phyloP scores from a whole-genome alignment of 805 yeast species.

The Candida pini region DNA sequence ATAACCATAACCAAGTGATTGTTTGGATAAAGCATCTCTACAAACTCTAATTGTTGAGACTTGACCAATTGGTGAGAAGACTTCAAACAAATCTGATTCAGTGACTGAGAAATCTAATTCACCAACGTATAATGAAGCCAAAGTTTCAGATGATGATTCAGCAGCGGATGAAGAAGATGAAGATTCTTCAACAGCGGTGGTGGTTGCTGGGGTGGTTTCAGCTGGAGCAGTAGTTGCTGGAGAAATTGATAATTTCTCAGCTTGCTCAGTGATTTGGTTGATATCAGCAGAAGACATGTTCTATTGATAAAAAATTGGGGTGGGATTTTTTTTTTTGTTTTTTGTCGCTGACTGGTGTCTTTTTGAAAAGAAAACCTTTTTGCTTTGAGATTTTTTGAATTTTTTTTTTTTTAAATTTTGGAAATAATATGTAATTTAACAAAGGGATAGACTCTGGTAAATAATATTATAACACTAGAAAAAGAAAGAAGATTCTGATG shows the following conservation, averaged over 20 bases:
- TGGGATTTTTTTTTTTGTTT: conserved; percentile 14
- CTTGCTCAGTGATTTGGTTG: conserved; percentile 29
- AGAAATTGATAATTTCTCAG: conserved; percentile 30
- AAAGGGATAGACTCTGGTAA: too few relatives aligned
- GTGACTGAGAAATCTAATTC: conserved; percentile 90
- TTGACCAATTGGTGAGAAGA: conserved; percentile 91
- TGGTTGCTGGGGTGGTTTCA: conserved; percentile 27
- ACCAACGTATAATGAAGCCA: conserved; percentile 94
- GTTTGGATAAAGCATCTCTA: conserved; percentile 96
- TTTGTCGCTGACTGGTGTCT: conserved; percentile 2
- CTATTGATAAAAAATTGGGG: too few relatives aligned
- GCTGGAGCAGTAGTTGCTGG: conserved; percentile 26
- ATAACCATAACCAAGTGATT: conserved; percentile 96
- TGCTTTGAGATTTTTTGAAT: too few relatives aligned
- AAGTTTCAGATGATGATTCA: conserved; percentile 45
- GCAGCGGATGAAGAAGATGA: conserved; percentile 29
- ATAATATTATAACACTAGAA: too few relatives aligned
- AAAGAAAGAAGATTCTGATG: too few relatives aligned
- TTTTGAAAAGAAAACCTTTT: conserved; percentile 1
- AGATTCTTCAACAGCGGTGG: conserved; percentile 26
- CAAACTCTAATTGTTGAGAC: conserved; percentile 97
- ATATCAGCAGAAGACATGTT: conserved; percentile 31
- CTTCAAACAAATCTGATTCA: conserved; percentile 91
- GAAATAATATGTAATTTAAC: too few relatives aligned
- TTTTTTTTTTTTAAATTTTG: too few relatives aligned